Base-by-base conservation (phyloP, 2,329 filamentous ascomycete species). In the Fusarium burgessii region DNA sequence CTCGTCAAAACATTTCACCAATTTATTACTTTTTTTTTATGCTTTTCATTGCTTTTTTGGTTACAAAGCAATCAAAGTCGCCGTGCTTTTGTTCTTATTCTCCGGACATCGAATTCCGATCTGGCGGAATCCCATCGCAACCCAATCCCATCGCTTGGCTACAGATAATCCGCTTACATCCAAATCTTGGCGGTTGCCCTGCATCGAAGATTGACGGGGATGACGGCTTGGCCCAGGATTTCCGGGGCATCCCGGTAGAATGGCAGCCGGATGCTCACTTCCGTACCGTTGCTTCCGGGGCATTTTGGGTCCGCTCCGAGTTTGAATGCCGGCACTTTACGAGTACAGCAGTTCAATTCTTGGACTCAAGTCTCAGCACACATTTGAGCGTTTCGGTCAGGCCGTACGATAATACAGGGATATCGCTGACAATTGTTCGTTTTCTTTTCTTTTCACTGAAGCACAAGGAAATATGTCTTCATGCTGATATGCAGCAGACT, bases 181-280 rank as follows among this genome's bases (percentile, higher is more conserved):
- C 35, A 67, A 66, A 60, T 17, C 62, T 66, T 60, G 64, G 56
- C 64, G 33, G 36, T 14, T 66, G 55, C 47, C 47, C 46, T 61
- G 62, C 62, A 67, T 67, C 43, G 55, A 27, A 47, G 52, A 42
- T 46, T 64, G 46, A 40, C 36, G 59, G 59, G 49, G 42, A 36
- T 42, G 17, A 62, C 62, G 49, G 57, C 50, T 62, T 67, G 38
- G 43, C 43, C 56, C 29, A 29, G 29, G 54, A 23, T 23, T 51
- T 66, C 68, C 68, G 68, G 69, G 65, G 69, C 60, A 72, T 66
- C 69, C 70, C 66, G 65, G 66, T 20, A 38, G 27, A 51, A n/a
- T 68, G 64, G 68, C 43, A 42, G 38, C 54, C 69, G 68, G 68
- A 58, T 65, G 46, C 59, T 58, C 17, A 42, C 45, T 72, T 67